These are phyloP conservation scores for Kodamaea hsintzibuensis DNA, from an alignment of 805 yeast species.

Conservation along the genomic window DNA sequence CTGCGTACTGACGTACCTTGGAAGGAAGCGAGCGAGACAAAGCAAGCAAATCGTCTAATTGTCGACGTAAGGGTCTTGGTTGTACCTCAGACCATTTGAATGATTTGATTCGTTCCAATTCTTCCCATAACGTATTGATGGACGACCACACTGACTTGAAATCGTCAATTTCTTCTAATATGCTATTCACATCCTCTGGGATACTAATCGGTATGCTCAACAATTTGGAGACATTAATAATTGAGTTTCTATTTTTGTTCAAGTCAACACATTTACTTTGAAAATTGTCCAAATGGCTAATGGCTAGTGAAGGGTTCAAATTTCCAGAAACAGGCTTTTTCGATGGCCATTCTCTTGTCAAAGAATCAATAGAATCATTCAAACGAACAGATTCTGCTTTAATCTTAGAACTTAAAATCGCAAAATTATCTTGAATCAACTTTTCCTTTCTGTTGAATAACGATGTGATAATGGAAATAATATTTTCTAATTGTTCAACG, in stretches of 20 bases:
- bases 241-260: constrained; percentile 18
- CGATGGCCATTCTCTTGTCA: constrained; percentile 48
- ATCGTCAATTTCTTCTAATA: constrained; percentile 53
- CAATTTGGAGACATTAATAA: constrained; percentile 22
- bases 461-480: constrained; percentile 42
- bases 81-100: constrained; percentile 52
- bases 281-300: constrained; percentile 34
- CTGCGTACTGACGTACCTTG: constrained; percentile 63
- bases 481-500: constrained; percentile 62
- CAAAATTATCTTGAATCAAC: constrained; percentile 43
- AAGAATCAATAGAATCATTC: constrained; percentile 25
- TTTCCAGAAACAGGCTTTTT: constrained; percentile 49
- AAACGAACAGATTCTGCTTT: constrained; percentile 41
- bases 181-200: constrained; percentile 25
- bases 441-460: constrained; percentile 34
- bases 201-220: constrained; percentile 33
- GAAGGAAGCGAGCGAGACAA: constrained; percentile 54
- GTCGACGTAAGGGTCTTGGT: constrained; percentile 44
- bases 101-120: constrained; percentile 43
- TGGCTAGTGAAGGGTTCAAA: constrained; percentile 44
- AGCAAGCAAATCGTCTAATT: constrained; percentile 52
- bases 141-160: constrained; percentile 65
- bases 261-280: constrained; percentile 15
- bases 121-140: constrained; percentile 51
- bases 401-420: constrained; percentile 43